phyloP scores from a whole-genome alignment of 2,329 filamentous ascomycete genomes.

The Verticillium zaregamsianum region DNA sequence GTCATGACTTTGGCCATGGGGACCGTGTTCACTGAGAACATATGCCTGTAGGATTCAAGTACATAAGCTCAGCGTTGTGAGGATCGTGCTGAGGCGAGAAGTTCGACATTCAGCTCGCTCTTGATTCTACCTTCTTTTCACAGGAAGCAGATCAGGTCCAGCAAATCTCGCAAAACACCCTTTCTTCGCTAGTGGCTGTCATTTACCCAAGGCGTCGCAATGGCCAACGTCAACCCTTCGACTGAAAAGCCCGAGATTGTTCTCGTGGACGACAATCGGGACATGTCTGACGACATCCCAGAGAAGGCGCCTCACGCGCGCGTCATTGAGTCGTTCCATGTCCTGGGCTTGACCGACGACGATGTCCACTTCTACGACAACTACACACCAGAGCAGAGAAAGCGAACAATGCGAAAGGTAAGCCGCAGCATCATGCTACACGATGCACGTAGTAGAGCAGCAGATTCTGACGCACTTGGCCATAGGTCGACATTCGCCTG shows the following conservation, averaged over 20 bases:
- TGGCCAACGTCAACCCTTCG: not conserved
- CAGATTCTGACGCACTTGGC: not conserved
- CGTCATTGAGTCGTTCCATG: conserved; percentile 22
- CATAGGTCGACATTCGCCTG: conserved; percentile 14
- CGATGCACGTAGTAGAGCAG: not conserved
- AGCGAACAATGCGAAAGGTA: conserved; percentile 20
- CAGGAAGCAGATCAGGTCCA: not conserved
- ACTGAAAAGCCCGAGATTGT: conserved; percentile 18
- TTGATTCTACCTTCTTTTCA: not conserved
- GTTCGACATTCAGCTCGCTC: not conserved
- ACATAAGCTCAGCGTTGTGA: not conserved
- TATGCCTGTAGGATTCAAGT: not conserved
- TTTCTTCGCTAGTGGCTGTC: not conserved
- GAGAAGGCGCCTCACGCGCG: conserved; percentile 16
- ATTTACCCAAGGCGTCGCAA: not conserved
- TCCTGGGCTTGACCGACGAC: conserved; percentile 21
- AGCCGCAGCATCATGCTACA: not conserved
- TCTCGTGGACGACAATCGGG: conserved; percentile 15
- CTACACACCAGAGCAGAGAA: conserved; percentile 16
- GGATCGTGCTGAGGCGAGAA: not conserved
- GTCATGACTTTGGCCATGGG: not conserved
- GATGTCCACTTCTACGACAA: conserved; percentile 23
- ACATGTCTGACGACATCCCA: not conserved
- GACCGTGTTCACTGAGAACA: not conserved
- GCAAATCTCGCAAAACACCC: not conserved